A percentile compares a stretch with the other conserved stretches of the same genome.
Evolutionary conservation across 2,329 filamentous ascomycete species (phyloP).

Genomic region (Penicillium sp.): DNA sequence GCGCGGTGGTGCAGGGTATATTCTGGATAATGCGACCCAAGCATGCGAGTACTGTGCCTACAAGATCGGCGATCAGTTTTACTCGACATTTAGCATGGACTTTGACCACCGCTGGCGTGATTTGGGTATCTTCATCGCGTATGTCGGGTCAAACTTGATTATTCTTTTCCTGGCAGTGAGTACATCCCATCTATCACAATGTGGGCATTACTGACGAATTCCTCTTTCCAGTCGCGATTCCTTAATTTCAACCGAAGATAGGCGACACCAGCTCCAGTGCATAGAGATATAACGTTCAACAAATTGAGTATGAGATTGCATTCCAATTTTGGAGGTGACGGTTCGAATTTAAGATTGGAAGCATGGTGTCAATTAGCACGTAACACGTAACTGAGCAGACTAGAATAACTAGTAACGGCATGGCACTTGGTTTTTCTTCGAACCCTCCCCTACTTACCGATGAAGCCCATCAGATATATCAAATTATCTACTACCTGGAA

Average conservation of each 20-base stretch:
- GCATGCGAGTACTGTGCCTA: slow-evolving; percentile 79
- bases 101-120: slow-evolving; percentile 75
- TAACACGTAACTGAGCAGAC: too few species aligned
- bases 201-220: slow-evolving; percentile 2
- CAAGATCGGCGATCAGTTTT: slow-evolving; percentile 76
- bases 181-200: slow-evolving; percentile 7
- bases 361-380: too few species aligned
- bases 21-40: slow-evolving; percentile 61
- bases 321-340: too few species aligned
- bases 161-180: slow-evolving; percentile 56
- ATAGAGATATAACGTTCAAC: not conserved
- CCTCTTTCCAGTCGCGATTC: slow-evolving; percentile 37
- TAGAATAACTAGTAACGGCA: too few species aligned
- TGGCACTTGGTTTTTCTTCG: too few species aligned
- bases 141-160: slow-evolving; percentile 71
- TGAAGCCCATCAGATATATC: too few species aligned
- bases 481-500: too few species aligned
- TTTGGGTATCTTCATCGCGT: slow-evolving; percentile 70
- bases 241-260: slow-evolving; percentile 47
- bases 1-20: slow-evolving; percentile 64
- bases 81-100: slow-evolving; percentile 59
- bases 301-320: not conserved
- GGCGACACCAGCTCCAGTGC: not conserved
- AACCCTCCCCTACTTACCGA: too few species aligned
- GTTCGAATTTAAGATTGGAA: too few species aligned